A percentile compares a stretch with the other conserved stretches of the same genome.
Evolutionary conservation across 164 flowering plant species (phyloP).

Genomic region (Vitis riparia): DNA sequence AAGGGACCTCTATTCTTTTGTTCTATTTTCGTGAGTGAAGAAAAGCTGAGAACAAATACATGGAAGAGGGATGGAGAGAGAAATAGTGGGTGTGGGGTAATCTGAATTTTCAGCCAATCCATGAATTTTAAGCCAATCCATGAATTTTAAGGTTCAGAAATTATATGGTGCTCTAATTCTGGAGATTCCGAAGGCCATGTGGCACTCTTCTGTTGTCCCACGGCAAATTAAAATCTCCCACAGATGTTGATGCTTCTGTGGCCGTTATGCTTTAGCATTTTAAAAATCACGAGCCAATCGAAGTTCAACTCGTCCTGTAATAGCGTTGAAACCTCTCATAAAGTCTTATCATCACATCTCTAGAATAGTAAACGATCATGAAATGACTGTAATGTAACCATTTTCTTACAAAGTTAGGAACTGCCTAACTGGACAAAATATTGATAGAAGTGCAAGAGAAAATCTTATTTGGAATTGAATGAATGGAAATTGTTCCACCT

Average conservation of each 20-base stretch:
- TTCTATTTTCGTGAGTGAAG: neutral
- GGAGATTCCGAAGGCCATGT: slow-evolving; percentile 20
- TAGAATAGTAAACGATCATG: too few relatives aligned
- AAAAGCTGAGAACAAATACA: too few relatives aligned
- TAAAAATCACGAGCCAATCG: too few relatives aligned
- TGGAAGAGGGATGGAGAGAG: neutral
- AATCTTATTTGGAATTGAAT: too few relatives aligned
- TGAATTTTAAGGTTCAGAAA: slow-evolving; percentile 1
- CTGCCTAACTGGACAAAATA: too few relatives aligned
- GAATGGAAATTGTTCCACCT: too few relatives aligned
- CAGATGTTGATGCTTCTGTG: neutral
- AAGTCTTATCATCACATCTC: too few relatives aligned
- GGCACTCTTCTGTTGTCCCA: slow-evolving; percentile 6
- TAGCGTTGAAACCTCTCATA: too few relatives aligned
- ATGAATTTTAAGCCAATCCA: slow-evolving; percentile 25
- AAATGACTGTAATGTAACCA: too few relatives aligned
- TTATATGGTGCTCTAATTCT: slow-evolving; percentile 7
- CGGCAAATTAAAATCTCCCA: slow-evolving; percentile 7
- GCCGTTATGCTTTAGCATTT: too few relatives aligned
- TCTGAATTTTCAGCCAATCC: slow-evolving; percentile 26
- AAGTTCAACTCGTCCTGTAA: neutral
- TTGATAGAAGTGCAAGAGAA: too few relatives aligned
- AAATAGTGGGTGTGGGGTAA: neutral
- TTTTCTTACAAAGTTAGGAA: too few relatives aligned
- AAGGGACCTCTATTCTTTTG: neutral